These are phyloP conservation scores for Iris macrosiphon DNA, from an alignment of 106 monocot genomes.

Conservation along the genomic window DNA sequence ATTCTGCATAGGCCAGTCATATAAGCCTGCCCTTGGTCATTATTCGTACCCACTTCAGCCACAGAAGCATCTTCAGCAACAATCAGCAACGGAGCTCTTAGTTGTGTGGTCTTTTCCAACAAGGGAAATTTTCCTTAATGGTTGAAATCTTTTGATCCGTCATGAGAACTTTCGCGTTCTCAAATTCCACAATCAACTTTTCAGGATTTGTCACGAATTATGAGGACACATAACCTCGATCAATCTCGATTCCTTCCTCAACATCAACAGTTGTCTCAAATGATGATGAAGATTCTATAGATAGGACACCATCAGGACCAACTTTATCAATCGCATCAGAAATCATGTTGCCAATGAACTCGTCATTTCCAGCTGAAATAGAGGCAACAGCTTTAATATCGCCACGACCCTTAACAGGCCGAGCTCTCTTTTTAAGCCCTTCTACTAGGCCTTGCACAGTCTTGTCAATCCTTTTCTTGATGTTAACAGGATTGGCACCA, in stretches of 20 bases:
- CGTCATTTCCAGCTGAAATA: constrained; percentile 78
- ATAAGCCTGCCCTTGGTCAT: constrained; percentile 31
- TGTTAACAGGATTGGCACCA: constrained; percentile 74
- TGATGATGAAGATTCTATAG: constrained; percentile 78
- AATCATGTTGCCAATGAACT: constrained; percentile 65
- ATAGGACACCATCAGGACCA: constrained; percentile 73
- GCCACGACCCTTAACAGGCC: constrained; percentile 55
- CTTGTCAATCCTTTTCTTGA: constrained; percentile 78
- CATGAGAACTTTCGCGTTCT: constrained; percentile 62
- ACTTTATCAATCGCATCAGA: constrained; percentile 86
- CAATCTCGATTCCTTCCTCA: constrained; percentile 76
- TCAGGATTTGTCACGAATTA: constrained; percentile 76
- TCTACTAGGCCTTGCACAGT: constrained; percentile 54
- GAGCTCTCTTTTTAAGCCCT: constrained; percentile 55
- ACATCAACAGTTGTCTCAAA: constrained; percentile 77
- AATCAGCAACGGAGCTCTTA: constrained; percentile 66
- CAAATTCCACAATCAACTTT: constrained; percentile 68
- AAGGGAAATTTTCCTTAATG: constrained; percentile 66
- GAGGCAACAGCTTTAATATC: constrained; percentile 82
- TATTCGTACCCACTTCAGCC: constrained; percentile 20
- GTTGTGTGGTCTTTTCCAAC: constrained; percentile 56
- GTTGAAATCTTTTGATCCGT: constrained; percentile 84
- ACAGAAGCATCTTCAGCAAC: constrained; percentile 61
- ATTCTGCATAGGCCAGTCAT: constrained; percentile 46
- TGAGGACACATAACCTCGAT: constrained; percentile 71